Percentiles rank a stretch among this genome's conserved stretches.
phyloP scores from a whole-genome alignment of 192 early-diverging fungal species.

The Podila verticillata region DNA sequence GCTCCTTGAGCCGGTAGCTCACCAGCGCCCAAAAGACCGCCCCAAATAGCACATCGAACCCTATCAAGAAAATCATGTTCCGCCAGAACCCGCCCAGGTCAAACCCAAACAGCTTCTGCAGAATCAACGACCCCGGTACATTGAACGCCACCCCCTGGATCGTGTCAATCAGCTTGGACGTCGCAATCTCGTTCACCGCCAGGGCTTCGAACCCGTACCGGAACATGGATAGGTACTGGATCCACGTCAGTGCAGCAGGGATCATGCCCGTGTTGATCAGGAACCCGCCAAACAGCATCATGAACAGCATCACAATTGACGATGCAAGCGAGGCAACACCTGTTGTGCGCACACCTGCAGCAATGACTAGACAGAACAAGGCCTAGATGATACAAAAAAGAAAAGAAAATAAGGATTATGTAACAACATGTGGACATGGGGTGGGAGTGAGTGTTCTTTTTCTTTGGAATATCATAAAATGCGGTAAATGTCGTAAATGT shows the following conservation, averaged over 20 bases:
- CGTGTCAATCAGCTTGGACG: conserved; percentile 21
- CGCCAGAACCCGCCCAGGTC: conserved; percentile 33
- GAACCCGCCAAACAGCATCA: conserved; percentile 82
- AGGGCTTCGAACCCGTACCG: conserved; percentile 77
- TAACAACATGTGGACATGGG: too few relatives aligned
- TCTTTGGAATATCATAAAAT: too few relatives aligned
- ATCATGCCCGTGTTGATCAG: conserved; percentile 77
- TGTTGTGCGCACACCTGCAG: conserved; percentile 60
- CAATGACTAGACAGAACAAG: conserved; percentile 67
- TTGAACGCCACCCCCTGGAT: conserved; percentile 43
- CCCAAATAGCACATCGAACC: conserved; percentile 24
- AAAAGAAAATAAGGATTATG: too few relatives aligned
- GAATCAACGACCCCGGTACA: conserved; percentile 42
- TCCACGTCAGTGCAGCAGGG: conserved; percentile 65
- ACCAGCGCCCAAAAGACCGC: conserved; percentile 31
- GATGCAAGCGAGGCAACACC: conserved; percentile 69
- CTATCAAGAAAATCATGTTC: conserved; percentile 39
- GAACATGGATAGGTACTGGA: conserved; percentile 78
- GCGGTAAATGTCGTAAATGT: too few relatives aligned
- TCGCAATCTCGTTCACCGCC: conserved; percentile 67
- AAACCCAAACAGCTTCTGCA: conserved; percentile 55
- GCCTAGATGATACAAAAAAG: conserved; percentile 17
- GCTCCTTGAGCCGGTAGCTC: conserved; percentile 34
- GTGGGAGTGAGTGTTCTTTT: too few relatives aligned
- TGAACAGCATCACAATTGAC: conserved; percentile 72